phyloP scores from a whole-genome alignment of 1,284 basidiomycete species.

The Hymenochaete sp. region DNA sequence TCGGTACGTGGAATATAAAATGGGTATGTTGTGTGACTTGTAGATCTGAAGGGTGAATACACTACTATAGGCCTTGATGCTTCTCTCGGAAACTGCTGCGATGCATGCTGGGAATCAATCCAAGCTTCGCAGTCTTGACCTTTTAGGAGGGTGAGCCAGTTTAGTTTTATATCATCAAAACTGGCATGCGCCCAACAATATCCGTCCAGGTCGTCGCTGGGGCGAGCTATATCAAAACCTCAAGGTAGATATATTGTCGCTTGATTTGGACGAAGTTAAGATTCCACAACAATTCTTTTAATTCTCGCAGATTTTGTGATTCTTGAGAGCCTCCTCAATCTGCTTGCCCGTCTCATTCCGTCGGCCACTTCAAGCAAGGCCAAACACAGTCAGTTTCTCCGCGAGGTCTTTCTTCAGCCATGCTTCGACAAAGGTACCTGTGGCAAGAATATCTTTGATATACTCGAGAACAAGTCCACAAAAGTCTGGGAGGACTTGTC shows the following conservation, averaged over 20 bases:
- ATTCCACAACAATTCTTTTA: neutral
- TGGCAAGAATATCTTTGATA: conserved; percentile 30
- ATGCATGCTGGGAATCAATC: conserved; percentile 25
- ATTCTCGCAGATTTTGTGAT: conserved; percentile 41
- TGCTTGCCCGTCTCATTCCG: conserved; percentile 51
- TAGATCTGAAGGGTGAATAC: conserved; percentile 22
- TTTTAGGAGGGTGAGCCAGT: conserved; percentile 31
- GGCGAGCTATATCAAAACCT: conserved; percentile 26
- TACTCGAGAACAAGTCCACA: conserved; percentile 35
- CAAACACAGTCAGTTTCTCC: conserved; percentile 39
- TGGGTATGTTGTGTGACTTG: neutral
- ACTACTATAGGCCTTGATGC: conserved; percentile 27
- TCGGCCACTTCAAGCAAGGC: conserved; percentile 30
- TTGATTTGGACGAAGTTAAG: too few species aligned
- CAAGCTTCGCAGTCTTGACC: conserved; percentile 26
- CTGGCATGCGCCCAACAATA: too few species aligned
- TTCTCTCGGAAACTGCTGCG: conserved; percentile 27
- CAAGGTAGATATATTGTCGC: conserved; percentile 24
- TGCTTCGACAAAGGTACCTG: too few species aligned
- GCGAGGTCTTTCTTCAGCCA: conserved; percentile 38
- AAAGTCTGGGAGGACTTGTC: conserved; percentile 48
- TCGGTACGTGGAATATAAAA: conserved; percentile 11
- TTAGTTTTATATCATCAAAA: neutral
- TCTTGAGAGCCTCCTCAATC: conserved; percentile 45
- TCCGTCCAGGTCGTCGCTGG: too few species aligned